Percentiles rank a stretch among this genome's conserved stretches.
Evolutionary conservation across 2,329 filamentous ascomycete genomes (phyloP).

Genomic region (Colletotrichum lindemuthianum): DNA sequence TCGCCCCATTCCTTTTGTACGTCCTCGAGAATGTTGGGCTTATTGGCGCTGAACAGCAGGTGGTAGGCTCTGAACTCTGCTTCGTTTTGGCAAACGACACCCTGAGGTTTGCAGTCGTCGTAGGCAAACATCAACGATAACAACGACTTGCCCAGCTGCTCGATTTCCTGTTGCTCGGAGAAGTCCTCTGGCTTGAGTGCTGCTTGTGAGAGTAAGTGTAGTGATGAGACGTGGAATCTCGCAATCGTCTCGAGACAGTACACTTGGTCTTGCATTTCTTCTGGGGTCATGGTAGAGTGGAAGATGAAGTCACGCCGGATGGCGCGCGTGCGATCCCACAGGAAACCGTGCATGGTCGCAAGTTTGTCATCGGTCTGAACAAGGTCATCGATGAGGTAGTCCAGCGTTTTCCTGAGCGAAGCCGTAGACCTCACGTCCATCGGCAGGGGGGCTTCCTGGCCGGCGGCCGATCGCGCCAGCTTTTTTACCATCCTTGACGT

Average conservation of each 20-base stretch:
- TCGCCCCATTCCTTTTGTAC: conserved; percentile 66
- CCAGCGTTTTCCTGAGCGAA: conserved; percentile 67
- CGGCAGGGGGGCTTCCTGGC: conserved; percentile 73
- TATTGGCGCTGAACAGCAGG: conserved; percentile 68
- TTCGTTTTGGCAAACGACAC: conserved; percentile 69
- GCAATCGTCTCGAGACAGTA: conserved; percentile 74
- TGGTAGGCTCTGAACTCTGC: conserved; percentile 74
- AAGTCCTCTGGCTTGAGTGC: conserved; percentile 69
- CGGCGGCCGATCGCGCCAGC: conserved; percentile 73
- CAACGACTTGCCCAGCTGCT: conserved; percentile 73
- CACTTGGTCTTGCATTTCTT: conserved; percentile 68
- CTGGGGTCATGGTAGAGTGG: conserved; percentile 67
- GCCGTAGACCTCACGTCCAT: conserved; percentile 73
- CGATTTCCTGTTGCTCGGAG: conserved; percentile 73
- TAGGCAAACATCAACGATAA: conserved; percentile 74
- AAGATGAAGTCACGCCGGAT: conserved; percentile 76
- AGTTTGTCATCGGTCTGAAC: conserved; percentile 65
- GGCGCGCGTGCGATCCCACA: conserved; percentile 75
- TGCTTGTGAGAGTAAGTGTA: conserved; percentile 70
- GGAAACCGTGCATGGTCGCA: conserved; percentile 67
- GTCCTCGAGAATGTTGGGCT: conserved; percentile 63
- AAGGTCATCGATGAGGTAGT: conserved; percentile 71
- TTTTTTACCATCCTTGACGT: conserved; percentile 72
- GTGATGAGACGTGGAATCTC: conserved; percentile 72
- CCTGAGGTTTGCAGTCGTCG: conserved; percentile 70